A percentile compares a stretch with the other conserved stretches of the same genome.
phyloP scores from a whole-genome alignment of 2,329 filamentous ascomycete genomes.

The Samsoniella hepiali region DNA sequence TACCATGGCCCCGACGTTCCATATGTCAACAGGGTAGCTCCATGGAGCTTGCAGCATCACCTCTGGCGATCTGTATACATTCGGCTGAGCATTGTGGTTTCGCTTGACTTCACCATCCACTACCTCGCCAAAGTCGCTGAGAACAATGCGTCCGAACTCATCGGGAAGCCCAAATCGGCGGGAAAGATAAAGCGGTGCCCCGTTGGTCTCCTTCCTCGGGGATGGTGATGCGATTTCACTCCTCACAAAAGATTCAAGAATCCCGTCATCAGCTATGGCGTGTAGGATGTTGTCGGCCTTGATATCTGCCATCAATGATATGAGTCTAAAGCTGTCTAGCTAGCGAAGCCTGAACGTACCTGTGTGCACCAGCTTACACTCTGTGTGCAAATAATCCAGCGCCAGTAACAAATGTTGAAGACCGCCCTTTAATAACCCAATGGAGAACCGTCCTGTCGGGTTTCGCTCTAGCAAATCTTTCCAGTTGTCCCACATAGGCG shows the following conservation, averaged over 20 bases:
- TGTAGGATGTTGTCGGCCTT: neutral
- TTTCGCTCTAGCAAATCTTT: constrained; percentile 36
- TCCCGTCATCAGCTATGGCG: neutral
- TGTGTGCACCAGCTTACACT: constrained; percentile 43
- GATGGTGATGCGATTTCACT: neutral
- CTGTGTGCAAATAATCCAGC: constrained; percentile 39
- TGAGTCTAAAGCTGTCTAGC: neutral
- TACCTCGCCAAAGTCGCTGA: constrained; percentile 22
- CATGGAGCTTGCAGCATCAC: constrained; percentile 26
- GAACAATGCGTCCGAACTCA: constrained; percentile 20
- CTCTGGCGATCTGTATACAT: constrained; percentile 27
- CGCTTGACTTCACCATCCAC: constrained; percentile 18
- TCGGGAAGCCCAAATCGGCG: constrained; percentile 19
- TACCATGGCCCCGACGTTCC: constrained; percentile 26
- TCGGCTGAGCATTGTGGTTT: constrained; percentile 24
- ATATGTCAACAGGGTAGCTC: constrained; percentile 27
- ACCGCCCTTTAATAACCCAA: constrained; percentile 33
- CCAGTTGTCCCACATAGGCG: constrained; percentile 40
- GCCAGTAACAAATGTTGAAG: constrained; percentile 34
- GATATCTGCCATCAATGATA: neutral
- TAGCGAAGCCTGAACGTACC: constrained; percentile 26
- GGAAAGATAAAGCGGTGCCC: constrained; percentile 18
- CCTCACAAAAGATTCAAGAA: neutral
- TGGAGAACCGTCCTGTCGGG: constrained; percentile 20
- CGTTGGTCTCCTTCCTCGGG: neutral